Evolutionary conservation across 805 yeast genomes (phyloP), one percentile per base, ranked within the genome.

Genomic region (Sugiyamaella qingdaonensis): DNA sequence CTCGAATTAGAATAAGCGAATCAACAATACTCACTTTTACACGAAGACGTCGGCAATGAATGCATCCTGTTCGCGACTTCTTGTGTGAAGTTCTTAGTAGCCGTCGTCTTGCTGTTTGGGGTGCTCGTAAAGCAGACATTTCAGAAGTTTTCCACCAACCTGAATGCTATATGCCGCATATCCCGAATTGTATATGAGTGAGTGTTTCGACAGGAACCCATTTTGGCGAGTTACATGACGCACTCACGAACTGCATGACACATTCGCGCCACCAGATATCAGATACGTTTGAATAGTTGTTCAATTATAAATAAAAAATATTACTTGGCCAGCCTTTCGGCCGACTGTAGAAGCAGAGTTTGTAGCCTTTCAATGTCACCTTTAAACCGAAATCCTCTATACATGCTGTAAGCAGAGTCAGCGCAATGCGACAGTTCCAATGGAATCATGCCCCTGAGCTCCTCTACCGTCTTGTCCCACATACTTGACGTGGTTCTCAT

Each of bases 11-110:
- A 35, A 27, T 4, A 10, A 24, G 10, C 8, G 21, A 13, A 8
- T 4, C 21, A n/a, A 14, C 5, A 4, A 24, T 5, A 37, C 29
- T 50, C 33, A 50, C 53, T 36, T 50, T 50, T 3, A 50, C 47
- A 5, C 49, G 36, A 10, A 50, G 44, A 7, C 35, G 33, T 24
- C 45, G 47, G 18, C 53, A 50, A 18, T 31, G 33, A 11, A 16
- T n/a, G 31, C 53, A 50, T 11, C 53, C 53, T 4, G 9, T 14
- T 27, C 53, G 36, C 2, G 53, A 46, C 43, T 46, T 46, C 5
- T 46, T 46, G 24, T 31, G 49, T 11, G 49, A 19, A 27, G 49
- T 31, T 19, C 49, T 39, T 9, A 39, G 14, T 9, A 14, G 5
- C 3, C 8, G n/a, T 14, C 37, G 16, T 4, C 37, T 4, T 4